These are phyloP conservation scores for Pythium brachiatum DNA, from an alignment of 352 stramenopile species.

Conservation along the genomic window DNA sequence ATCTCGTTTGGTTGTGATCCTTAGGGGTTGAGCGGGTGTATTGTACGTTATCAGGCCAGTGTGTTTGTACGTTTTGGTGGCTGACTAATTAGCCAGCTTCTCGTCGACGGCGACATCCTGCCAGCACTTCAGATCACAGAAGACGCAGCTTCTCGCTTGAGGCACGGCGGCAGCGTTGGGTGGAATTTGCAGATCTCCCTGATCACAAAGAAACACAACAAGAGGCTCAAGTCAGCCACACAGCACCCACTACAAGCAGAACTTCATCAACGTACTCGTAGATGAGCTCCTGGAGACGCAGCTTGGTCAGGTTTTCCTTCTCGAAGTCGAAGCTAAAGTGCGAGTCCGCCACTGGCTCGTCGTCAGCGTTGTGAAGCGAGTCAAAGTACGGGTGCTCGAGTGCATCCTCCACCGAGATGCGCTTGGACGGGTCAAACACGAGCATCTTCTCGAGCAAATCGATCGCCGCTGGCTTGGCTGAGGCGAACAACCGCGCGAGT, in stretches of 20 bases:
- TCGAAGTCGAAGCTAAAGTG: slow-evolving; percentile 89
- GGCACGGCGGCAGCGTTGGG: slow-evolving; percentile 36
- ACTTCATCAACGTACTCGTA: slow-evolving; percentile 86
- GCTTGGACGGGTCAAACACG: slow-evolving; percentile 83
- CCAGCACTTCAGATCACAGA: slow-evolving; percentile 10
- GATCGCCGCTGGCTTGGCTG: slow-evolving; percentile 63
- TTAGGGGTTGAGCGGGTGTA: background rate
- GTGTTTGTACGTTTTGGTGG: no score
- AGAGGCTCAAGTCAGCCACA: slow-evolving; percentile 1
- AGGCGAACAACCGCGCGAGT: slow-evolving; percentile 71
- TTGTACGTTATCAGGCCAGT: no score
- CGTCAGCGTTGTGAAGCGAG: slow-evolving; percentile 91
- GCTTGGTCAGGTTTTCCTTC: slow-evolving; percentile 82
- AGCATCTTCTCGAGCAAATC: slow-evolving; percentile 87
- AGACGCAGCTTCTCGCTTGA: slow-evolving; percentile 11
- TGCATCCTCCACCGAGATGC: slow-evolving; percentile 92
- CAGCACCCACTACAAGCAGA: background rate
- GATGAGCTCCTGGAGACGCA: slow-evolving; percentile 82
- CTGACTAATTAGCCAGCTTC: background rate
- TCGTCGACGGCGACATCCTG: background rate
- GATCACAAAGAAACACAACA: background rate
- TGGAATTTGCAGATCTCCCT: slow-evolving; percentile 79
- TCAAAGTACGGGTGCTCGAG: slow-evolving; percentile 90
- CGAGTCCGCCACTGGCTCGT: slow-evolving; percentile 83
- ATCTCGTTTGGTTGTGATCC: background rate